Conservation (phyloP, 371 early-diverging fungal genomes). For the Mucor indicus region DNA sequence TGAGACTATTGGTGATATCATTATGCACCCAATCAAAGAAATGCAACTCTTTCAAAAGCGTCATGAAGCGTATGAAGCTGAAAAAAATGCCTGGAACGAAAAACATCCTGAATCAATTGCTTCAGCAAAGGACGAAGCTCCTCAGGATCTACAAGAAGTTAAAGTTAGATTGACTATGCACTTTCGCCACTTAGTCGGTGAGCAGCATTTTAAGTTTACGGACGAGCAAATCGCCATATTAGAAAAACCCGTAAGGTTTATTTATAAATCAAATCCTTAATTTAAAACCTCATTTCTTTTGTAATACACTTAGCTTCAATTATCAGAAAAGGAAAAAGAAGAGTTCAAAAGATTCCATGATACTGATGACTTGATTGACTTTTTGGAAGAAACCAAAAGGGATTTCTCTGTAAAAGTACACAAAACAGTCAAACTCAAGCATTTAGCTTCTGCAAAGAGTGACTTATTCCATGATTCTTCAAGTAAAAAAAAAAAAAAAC, state of each 20-base stretch:
- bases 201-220: conserved; percentile 36
- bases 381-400: conserved; percentile 35
- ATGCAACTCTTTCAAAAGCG: conserved; percentile 34
- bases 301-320: conserved; percentile 19
- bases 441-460: conserved; percentile 4
- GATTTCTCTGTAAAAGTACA: conserved; percentile 43
- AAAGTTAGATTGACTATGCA: conserved; percentile 32
- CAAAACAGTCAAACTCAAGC: conserved; percentile 27
- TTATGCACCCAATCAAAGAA: conserved; percentile 38
- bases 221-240: conserved; percentile 22
- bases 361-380: conserved; percentile 43
- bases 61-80: conserved; percentile 29
- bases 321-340: conserved; percentile 28
- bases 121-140: background rate
- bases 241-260: conserved; percentile 26
- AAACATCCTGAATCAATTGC: conserved; percentile 29
- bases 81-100: conserved; percentile 30
- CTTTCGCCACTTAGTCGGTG: conserved; percentile 41
- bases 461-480: conserved; percentile 5
- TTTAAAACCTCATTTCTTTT: background rate
- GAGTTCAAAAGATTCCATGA: conserved; percentile 18
- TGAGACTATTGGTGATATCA: conserved; percentile 45
- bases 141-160: conserved; percentile 5
- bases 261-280: background rate
- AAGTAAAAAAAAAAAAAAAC: background rate